phyloP scores from a whole-genome alignment of 2,329 filamentous ascomycete species.

The Pseudogymnoascus sp. region DNA sequence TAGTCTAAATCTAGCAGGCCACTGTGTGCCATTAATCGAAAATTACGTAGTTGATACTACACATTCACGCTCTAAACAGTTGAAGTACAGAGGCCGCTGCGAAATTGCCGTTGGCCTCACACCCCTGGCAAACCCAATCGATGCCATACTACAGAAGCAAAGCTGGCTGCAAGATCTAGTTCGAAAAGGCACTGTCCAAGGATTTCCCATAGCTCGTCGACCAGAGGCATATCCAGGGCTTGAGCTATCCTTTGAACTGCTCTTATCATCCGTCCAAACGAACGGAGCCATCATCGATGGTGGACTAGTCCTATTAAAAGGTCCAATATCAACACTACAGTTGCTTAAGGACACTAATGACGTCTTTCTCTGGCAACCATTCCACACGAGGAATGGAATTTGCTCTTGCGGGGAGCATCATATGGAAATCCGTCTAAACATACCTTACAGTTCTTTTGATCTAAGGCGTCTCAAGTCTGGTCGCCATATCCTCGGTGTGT shows the following conservation, averaged over 20 bases:
- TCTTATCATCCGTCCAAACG: not conserved
- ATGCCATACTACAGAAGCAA: not conserved
- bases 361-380: not conserved
- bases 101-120: not conserved
- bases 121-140: not conserved
- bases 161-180: not conserved
- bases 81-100: not conserved
- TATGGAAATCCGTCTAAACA: not conserved
- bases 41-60: not conserved
- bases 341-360: not conserved
- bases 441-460: not conserved
- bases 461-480: not conserved
- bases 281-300: not conserved
- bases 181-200: not conserved
- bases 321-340: not conserved
- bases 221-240: not conserved
- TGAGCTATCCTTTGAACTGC: not conserved
- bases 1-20: not conserved
- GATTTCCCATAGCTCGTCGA: not conserved
- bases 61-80: not conserved
- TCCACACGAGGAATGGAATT: not conserved
- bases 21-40: not conserved
- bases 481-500: not conserved
- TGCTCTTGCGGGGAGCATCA: not conserved
- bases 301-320: not conserved